Base-by-base conservation (phyloP, 805 yeast genomes). In the Maudiozyma barnettii region DNA sequence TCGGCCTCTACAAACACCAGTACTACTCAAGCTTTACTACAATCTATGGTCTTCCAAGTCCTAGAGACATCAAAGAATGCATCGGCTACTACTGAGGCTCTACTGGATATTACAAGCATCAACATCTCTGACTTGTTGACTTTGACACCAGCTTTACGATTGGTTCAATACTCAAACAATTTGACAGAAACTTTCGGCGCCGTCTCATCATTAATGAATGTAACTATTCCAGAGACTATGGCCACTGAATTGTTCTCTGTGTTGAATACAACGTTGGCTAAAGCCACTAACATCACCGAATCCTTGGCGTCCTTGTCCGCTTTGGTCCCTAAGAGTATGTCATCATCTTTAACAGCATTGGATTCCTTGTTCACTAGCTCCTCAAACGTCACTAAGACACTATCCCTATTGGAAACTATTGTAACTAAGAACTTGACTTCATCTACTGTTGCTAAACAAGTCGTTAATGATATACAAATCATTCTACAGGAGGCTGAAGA, bases 21-120 rank as follows among this genome's bases (percentile, higher is more conserved):
- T 7, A 33, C 52, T 39, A 16, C 51, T 3, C 43, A 50, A 18
- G 37, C 57, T n/a, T 22, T 51, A 13, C 38, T 51, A 29, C 51
- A 50, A 51, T 43, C 40, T 4, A 43, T 51, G 21, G 61, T 60
- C 12, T 52, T 63, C 30, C 35, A 30, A 18, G 46, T 61, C 40
- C 47, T 62, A 46, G 49, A 44, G 12, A 58, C 57, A 29, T 60
- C 65, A 6, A 44, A 51, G 9, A 53, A 63, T 38, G 55, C 59
- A 9, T 49, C 57, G 14, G 52, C 52, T 36, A 54, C 64, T 22
- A 55, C 59, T 21, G 57, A 56, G 10, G 52, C 62, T 23, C 45
- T 65, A 39, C 37, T 53, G n/a, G 50, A 48, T 19, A 45, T 65
- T 46, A 56, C 57, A 26, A 53, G 51, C 41, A 49, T 61, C 47